Base-by-base conservation (phyloP, 306 rosid species). In the Quercus alba region DNA sequence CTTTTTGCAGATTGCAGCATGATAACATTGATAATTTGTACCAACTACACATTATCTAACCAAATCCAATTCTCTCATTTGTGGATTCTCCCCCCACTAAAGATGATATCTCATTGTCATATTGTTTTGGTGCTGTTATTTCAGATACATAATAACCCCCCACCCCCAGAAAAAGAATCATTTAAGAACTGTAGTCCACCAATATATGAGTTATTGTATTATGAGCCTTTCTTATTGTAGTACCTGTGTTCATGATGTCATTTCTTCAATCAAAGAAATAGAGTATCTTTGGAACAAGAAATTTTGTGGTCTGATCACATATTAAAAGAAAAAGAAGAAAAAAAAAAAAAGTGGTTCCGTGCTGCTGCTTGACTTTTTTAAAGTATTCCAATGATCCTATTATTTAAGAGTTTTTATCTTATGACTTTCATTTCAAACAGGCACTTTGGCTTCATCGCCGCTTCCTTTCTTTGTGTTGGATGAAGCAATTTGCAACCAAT, bases 401-500 rank as follows among this genome's bases (percentile, higher is more conserved):
- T 44, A 10, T 17, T 67, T 67, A 72, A 33, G 78, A 54, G 15
- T 26, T 70, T 77, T 71, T 33, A 51, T 13, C 49, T 57, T 70
- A 23, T 78, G 46, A 51, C 75, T 71, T 79, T 68, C 12, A 5
- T 55, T 76, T 64, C 56, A 31, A 75, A 81, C 93, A 91, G 99
- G 94, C 93, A 75, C 74, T 93, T 57, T 95, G 99, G 99, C 97
- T 95, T 90, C 97, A 93, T 80, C 96, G 93, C 0, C 95, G 96
- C 81, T 90, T 95, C 86, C 93, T 93, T 74, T 88, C 96, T 57
- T 33, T 72, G 76, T 81, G 77, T 82, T 84, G 92, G 95, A 84
- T 89, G 74, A 87, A 88, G 80, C 81, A 85, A 68, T 79, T 89
- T 74, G 74, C 49, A 26, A 33, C 35, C 11, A 46, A 82, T 67